A percentile compares a stretch with the other conserved stretches of the same genome.
Evolutionary conservation across 2,329 filamentous ascomycete species (phyloP).

Genomic region (Xylaria sp.): DNA sequence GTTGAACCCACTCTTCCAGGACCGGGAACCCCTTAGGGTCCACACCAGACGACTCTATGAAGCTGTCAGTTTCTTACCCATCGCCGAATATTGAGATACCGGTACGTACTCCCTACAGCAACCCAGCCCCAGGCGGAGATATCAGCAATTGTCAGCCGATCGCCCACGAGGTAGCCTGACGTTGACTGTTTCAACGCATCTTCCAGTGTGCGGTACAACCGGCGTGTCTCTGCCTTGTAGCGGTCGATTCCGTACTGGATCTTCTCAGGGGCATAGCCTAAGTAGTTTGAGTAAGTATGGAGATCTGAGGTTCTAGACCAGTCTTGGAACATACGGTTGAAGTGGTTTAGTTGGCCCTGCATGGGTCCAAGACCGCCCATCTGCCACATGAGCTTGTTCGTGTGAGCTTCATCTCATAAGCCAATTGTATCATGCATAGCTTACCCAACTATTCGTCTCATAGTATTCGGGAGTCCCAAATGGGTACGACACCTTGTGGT

Average conservation of each 20-base stretch:
- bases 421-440: slow-evolving; percentile 7
- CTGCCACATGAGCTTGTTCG: slow-evolving; percentile 67
- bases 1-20: slow-evolving; percentile 78
- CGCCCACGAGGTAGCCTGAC: slow-evolving; percentile 67
- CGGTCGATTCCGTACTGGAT: slow-evolving; percentile 84
- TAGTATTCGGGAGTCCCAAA: slow-evolving; percentile 74
- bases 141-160: slow-evolving; percentile 76
- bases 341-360: slow-evolving; percentile 87
- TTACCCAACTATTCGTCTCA: slow-evolving; percentile 78
- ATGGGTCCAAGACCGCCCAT: slow-evolving; percentile 83
- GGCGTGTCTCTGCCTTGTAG: slow-evolving; percentile 82
- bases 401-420: slow-evolving; percentile 23
- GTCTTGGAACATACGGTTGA: slow-evolving; percentile 58
- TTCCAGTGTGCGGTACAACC: slow-evolving; percentile 80
- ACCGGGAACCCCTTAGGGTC: slow-evolving; percentile 77
- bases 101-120: slow-evolving; percentile 52
- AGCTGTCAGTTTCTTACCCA: slow-evolving; percentile 16
- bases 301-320: background rate
- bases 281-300: background rate
- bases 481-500: slow-evolving; percentile 83
- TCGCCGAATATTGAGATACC: background rate
- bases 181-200: slow-evolving; percentile 65
- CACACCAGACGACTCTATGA: slow-evolving; percentile 63
- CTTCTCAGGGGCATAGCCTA: slow-evolving; percentile 77
- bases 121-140: slow-evolving; percentile 85